Conservation (phyloP, 257 asterid genomes). For the Plectranthus barbatus region DNA sequence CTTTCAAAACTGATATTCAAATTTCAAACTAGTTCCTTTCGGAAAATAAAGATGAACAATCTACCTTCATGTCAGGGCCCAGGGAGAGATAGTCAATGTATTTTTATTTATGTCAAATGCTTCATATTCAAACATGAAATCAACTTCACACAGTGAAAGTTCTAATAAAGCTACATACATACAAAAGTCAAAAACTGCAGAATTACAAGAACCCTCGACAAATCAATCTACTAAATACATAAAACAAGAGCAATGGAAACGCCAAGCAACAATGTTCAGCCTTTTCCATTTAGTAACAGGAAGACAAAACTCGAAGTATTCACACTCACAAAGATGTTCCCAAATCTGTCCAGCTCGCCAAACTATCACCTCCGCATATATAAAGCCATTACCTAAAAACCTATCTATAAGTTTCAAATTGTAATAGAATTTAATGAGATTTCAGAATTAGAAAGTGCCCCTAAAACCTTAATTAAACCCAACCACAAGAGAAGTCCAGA, state of each 20-base stretch:
- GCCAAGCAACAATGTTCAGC: not conserved
- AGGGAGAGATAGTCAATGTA: not conserved
- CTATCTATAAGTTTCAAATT: not conserved
- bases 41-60: not conserved
- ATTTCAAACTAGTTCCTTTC: not conserved
- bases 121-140: not conserved
- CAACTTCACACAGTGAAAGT: not conserved
- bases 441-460: not conserved
- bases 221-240: not conserved
- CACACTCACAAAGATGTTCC: not conserved
- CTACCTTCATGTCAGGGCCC: not conserved
- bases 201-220: too few species aligned
- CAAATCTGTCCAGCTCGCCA: not conserved
- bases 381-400: not conserved
- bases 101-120: not conserved
- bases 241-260: not conserved
- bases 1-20: not conserved
- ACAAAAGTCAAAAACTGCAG: not conserved
- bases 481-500: not conserved
- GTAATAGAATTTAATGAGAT: not conserved
- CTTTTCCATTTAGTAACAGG: not conserved
- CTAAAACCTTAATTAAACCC: constrained; percentile 19
- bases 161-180: not conserved
- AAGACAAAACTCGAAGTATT: not conserved
- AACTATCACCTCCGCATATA: not conserved